These are phyloP conservation scores for Lipomyces lipofer DNA, from an alignment of 805 yeast genomes.

Conservation along the genomic window DNA sequence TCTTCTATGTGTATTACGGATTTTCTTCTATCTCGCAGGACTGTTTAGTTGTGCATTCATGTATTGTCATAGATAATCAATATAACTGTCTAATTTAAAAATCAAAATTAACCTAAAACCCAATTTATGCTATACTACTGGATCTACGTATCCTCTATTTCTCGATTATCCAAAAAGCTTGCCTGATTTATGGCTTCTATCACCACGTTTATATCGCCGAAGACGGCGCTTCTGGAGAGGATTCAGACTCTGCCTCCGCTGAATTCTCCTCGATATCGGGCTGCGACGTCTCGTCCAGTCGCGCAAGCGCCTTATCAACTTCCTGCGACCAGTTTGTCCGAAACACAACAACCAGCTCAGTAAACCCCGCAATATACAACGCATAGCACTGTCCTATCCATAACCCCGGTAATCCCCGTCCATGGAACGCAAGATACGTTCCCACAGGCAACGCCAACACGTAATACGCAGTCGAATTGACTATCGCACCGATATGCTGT, in stretches of 20 bases:
- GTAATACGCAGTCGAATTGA: constrained; percentile 72
- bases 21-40: no score
- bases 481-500: constrained; percentile 68
- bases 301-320: constrained; percentile 30
- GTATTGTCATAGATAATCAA: no score
- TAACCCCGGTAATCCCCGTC: constrained; percentile 57
- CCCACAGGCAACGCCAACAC: constrained; percentile 70
- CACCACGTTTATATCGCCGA: no score
- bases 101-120: no score
- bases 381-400: constrained; percentile 69
- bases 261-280: constrained; percentile 4
- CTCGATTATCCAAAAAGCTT: no score
- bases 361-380: constrained; percentile 30
- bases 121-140: no score
- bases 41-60: no score
- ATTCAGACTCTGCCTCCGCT: background rate
- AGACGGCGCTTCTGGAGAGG: no score
- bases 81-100: no score
- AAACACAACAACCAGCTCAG: constrained; percentile 28
- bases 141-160: no score
- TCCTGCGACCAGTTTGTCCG: constrained; percentile 32
- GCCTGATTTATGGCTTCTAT: no score
- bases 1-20: no score
- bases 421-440: constrained; percentile 54
- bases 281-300: constrained; percentile 27